These are phyloP conservation scores for Salvia splendens DNA, from an alignment of 257 asterid species.

Conservation along the genomic window DNA sequence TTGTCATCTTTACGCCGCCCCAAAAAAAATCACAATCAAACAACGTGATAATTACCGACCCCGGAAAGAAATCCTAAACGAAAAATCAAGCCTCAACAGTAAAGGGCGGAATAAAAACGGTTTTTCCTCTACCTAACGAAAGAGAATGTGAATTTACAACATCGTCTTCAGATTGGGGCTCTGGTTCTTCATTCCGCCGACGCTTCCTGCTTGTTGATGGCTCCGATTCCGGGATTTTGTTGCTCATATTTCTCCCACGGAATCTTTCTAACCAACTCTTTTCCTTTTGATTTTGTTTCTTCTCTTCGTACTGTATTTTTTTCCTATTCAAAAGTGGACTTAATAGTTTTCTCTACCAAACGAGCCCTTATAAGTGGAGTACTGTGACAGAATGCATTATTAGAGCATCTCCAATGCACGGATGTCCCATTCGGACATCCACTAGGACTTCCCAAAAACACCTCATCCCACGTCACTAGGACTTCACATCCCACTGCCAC, in stretches of 20 bases:
- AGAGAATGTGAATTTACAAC: constrained; percentile 35
- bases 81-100: background rate
- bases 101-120: background rate
- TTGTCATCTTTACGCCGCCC: constrained; percentile 53
- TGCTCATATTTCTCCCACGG: constrained; percentile 28
- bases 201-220: constrained; percentile 80
- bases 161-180: constrained; percentile 29
- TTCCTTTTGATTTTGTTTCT: background rate
- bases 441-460: too few species aligned
- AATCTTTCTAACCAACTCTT: background rate
- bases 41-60: background rate
- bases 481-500: too few species aligned
- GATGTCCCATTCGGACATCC: too few species aligned
- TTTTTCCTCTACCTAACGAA: constrained; percentile 44
- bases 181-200: constrained; percentile 42
- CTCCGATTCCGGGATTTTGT: constrained; percentile 33
- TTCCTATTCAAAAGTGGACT: background rate
- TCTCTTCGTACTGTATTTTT: background rate
- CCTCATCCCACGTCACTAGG: too few species aligned
- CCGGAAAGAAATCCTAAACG: background rate
- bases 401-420: too few species aligned
- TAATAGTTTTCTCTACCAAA: too few species aligned
- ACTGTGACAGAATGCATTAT: too few species aligned
- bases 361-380: too few species aligned
- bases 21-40: background rate